Base-by-base conservation (phyloP, 2,329 filamentous ascomycete species). In the Cucurbitaria berberidis region DNA sequence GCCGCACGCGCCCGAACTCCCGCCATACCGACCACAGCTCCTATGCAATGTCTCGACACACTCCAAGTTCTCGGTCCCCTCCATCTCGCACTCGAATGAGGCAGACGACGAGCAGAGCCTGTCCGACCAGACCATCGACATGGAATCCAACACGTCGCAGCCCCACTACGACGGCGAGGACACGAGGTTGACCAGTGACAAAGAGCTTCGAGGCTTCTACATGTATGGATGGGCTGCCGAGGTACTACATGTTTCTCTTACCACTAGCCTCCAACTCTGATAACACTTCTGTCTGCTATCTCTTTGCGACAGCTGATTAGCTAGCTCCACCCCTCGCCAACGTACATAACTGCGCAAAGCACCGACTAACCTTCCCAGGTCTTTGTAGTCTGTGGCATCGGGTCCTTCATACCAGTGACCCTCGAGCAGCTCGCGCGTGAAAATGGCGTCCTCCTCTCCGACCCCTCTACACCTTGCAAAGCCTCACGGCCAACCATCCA, bases 211-310 rank as follows among this genome's bases (percentile, higher is more conserved):
- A 34, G 95, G 93, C 65, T 99, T 96, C 90, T 99, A 98, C 77
- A 89, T 89, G 73, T 98, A 98, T 79, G 90, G 90, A 36, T 98
- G 96, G 82, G 95, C 95, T 21, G 92, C 93, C 18, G 95, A 99
- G 78, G 74, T 76, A 68, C 35, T 38, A 15, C 18, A 22, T 11
- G 22, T 38, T n/a, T 38, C 35, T 38, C 35, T 6, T 38, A 11
- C 9, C n/a, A 38, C n/a, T 9, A 7, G 8, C 27, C 13, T 30
- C 27, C 7, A 30, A 30, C 38, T 21, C 16, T 22, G n/a, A 21
- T 10, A 9, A 13, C 11, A 30, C 13, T 6, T 13, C 27, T 13
- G 27, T 30, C 27, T 11, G 3, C n/a, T 13, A 30, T 11, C n/a
- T n/a, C n/a, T 13, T 30, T 30, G 27, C 27, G 27, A 30, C 27